A percentile compares a stretch with the other conserved stretches of the same genome.
Evolutionary conservation across 805 yeast genomes (phyloP).

Genomic region (Pichia paraexigua): DNA sequence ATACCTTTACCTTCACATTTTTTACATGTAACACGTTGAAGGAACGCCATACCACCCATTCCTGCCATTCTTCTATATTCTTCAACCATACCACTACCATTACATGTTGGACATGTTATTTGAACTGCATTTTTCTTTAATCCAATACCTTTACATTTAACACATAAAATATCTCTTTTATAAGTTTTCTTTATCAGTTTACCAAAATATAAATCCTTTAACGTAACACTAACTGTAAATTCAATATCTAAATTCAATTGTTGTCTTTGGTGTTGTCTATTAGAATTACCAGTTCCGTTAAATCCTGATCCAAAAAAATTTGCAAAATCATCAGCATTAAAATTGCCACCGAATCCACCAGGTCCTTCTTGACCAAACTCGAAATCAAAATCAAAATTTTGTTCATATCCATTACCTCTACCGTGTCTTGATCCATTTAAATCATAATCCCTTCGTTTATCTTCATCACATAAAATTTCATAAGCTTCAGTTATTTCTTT

Average conservation of each 20-base stretch:
- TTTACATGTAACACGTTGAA: constrained; percentile 51
- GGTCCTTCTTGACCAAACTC: constrained; percentile 13
- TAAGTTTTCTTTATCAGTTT: constrained; percentile 68
- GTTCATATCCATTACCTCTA: constrained; percentile 8
- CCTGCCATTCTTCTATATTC: constrained; percentile 44
- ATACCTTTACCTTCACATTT: constrained; percentile 68
- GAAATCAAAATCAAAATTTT: constrained; percentile 22
- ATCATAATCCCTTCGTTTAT: constrained; percentile 51
- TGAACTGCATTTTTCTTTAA: constrained; percentile 51
- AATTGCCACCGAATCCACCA: constrained; percentile 31
- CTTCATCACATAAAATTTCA: constrained; percentile 69
- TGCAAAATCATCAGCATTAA: constrained; percentile 64
- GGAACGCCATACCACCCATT: constrained; percentile 70
- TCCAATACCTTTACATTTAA: constrained; percentile 69
- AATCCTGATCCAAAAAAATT: constrained; percentile 52
- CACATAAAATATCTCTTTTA: constrained; percentile 66
- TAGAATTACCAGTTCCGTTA: constrained; percentile 16
- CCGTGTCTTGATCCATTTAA: constrained; percentile 12
- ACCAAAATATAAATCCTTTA: constrained; percentile 75
- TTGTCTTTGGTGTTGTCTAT: not conserved
- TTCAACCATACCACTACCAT: constrained; percentile 59
- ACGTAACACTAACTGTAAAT: constrained; percentile 53
- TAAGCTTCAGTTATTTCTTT: constrained; percentile 84
- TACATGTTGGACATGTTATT: constrained; percentile 55
- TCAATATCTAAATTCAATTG: constrained; percentile 30